These are phyloP conservation scores for Colletotrichum sidae DNA, from an alignment of 2,329 filamentous ascomycete genomes.

Conservation along the genomic window DNA sequence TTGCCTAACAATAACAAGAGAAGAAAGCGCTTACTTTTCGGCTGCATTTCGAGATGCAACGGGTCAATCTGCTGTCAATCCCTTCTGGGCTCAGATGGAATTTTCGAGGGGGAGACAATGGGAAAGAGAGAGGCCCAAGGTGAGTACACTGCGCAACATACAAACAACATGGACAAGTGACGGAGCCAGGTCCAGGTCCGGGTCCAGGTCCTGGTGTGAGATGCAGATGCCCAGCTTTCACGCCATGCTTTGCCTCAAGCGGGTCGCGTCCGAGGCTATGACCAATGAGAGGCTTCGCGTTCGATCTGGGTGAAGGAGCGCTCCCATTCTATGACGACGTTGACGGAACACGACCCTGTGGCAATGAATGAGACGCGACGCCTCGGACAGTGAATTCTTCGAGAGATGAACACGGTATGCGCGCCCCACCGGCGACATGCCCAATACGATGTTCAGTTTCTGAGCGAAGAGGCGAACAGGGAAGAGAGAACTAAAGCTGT, in stretches of 20 bases:
- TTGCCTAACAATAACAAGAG: no score
- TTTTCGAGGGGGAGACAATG: background rate
- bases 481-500: no score
- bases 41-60: conserved; percentile 13
- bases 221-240: conserved; percentile 17
- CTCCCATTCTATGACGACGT: conserved; percentile 32
- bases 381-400: background rate
- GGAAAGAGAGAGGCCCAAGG: background rate
- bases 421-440: no score
- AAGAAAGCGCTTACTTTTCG: conserved; percentile 1
- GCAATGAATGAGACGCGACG: background rate
- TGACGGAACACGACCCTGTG: conserved; percentile 15
- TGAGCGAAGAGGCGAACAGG: no score
- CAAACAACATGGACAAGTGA: no score
- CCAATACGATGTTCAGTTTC: no score
- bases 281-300: conserved; percentile 15
- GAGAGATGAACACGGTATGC: background rate
- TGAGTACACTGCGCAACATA: background rate
- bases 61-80: conserved; percentile 2
- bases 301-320: conserved; percentile 25
- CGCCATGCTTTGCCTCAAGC: conserved; percentile 21
- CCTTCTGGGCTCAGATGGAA: no score
- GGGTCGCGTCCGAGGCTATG: conserved; percentile 8
- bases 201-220: background rate
- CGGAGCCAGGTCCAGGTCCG: no score